These are phyloP conservation scores for Tulasnella sp. DNA, from an alignment of 768 basidiomycete genomes.

Conservation along the genomic window DNA sequence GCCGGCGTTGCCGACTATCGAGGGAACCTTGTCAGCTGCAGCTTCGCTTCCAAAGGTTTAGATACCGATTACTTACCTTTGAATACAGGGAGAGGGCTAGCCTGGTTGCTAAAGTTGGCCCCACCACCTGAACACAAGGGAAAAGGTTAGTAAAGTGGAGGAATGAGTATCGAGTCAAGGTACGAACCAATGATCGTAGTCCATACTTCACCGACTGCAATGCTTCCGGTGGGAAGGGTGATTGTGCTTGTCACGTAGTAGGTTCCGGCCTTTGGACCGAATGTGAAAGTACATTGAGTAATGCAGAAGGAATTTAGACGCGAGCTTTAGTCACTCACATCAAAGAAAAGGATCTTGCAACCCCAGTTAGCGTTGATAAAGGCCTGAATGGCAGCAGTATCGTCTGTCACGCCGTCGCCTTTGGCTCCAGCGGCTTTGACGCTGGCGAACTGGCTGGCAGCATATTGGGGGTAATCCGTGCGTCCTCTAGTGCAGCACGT, in stretches of 20 bases:
- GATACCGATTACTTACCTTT: constrained; percentile 17
- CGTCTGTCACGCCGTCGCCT: constrained; percentile 58
- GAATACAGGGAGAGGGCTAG: constrained; percentile 39
- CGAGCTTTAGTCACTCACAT: constrained; percentile 34
- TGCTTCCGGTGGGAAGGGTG: constrained; percentile 47
- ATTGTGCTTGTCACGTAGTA: constrained; percentile 47
- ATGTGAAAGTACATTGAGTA: no score
- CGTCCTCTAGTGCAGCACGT: not conserved
- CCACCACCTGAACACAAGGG: constrained; percentile 28
- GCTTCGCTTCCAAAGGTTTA: not conserved
- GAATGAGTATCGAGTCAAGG: no score
- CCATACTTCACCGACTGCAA: constrained; percentile 53
- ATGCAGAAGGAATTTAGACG: no score
- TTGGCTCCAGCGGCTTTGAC: not conserved
- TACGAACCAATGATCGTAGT: constrained; percentile 41
- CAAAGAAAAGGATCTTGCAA: constrained; percentile 75
- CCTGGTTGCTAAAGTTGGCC: constrained; percentile 35
- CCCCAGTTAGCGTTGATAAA: constrained; percentile 56
- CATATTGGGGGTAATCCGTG: constrained; percentile 42
- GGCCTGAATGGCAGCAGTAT: constrained; percentile 54
- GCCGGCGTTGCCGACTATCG: constrained; percentile 35
- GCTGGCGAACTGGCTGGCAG: constrained; percentile 38
- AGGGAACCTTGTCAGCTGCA: not conserved
- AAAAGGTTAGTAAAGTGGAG: not conserved
- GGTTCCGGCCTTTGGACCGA: constrained; percentile 31